Evolutionary conservation across 257 asterid species (phyloP).

Genomic region (Lycium ferocissimum): DNA sequence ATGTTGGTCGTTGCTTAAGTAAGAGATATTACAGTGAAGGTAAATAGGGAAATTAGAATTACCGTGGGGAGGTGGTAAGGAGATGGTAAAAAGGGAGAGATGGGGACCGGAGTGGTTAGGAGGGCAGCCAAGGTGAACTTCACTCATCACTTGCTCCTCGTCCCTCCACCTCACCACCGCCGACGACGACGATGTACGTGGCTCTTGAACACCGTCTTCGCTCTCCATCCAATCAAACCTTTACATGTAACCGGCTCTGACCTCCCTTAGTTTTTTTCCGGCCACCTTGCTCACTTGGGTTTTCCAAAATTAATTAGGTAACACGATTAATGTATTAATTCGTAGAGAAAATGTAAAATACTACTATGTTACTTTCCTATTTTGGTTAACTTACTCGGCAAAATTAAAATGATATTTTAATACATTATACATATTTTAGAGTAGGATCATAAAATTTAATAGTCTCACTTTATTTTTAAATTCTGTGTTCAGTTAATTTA

Average conservation of each 20-base stretch:
- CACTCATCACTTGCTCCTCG: constrained; percentile 93
- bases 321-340: too few relatives aligned
- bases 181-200: constrained; percentile 34
- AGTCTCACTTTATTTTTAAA: too few relatives aligned
- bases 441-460: too few relatives aligned
- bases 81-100: constrained; percentile 72
- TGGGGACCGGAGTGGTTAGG: constrained; percentile 67
- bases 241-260: neutral
- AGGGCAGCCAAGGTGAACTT: constrained; percentile 91
- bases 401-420: too few relatives aligned
- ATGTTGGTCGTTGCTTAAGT: neutral
- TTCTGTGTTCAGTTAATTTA: too few relatives aligned
- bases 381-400: too few relatives aligned
- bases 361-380: too few relatives aligned
- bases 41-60: neutral
- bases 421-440: too few relatives aligned
- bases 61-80: constrained; percentile 56
- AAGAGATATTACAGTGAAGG: neutral
- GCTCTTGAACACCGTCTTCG: constrained; percentile 31
- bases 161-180: constrained; percentile 15
- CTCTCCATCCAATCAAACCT: constrained; percentile 40
- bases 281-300: neutral
- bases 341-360: too few relatives aligned
- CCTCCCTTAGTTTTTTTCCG: neutral
- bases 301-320: neutral